Evolutionary conservation across 306 rosid species (phyloP).

Genomic region (Quercus parvula): DNA sequence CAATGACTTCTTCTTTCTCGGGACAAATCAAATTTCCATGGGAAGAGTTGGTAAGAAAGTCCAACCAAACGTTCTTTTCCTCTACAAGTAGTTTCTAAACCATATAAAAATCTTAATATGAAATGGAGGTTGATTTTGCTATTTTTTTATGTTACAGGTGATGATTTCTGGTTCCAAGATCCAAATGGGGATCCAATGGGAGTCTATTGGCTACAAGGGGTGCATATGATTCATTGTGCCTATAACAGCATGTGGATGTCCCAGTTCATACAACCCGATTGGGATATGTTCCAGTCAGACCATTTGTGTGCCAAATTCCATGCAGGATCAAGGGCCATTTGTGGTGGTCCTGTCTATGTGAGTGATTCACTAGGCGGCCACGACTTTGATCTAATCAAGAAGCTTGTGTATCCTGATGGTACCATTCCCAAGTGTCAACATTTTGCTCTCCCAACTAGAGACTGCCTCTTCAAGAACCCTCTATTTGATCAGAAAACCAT

Average conservation of each 20-base stretch:
- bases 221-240: slow-evolving; percentile 87
- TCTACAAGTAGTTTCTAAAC: neutral
- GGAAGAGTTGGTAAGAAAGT: slow-evolving; percentile 71
- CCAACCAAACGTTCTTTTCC: neutral
- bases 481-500: slow-evolving; percentile 59
- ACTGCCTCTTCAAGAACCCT: slow-evolving; percentile 78
- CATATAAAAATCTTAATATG: neutral
- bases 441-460: slow-evolving; percentile 87
- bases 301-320: slow-evolving; percentile 78
- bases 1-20: slow-evolving; percentile 89
- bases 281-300: slow-evolving; percentile 97
- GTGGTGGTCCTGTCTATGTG: slow-evolving; percentile 77
- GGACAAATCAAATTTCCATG: slow-evolving; percentile 62
- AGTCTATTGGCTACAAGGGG: slow-evolving; percentile 79
- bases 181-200: slow-evolving; percentile 93
- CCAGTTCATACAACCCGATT: slow-evolving; percentile 82
- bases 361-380: slow-evolving; percentile 77
- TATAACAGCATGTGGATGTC: slow-evolving; percentile 98
- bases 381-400: slow-evolving; percentile 64
- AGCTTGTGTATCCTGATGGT: slow-evolving; percentile 83
- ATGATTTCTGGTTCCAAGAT: slow-evolving; percentile 95
- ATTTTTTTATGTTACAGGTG: slow-evolving; percentile 39
- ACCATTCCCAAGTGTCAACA: slow-evolving; percentile 68
- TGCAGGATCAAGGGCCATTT: slow-evolving; percentile 84
- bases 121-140: neutral